Evolutionary conservation across 2,329 filamentous ascomycete genomes (phyloP), one percentile per base, ranked within the genome.

Genomic region (Gremmenia infestans): DNA sequence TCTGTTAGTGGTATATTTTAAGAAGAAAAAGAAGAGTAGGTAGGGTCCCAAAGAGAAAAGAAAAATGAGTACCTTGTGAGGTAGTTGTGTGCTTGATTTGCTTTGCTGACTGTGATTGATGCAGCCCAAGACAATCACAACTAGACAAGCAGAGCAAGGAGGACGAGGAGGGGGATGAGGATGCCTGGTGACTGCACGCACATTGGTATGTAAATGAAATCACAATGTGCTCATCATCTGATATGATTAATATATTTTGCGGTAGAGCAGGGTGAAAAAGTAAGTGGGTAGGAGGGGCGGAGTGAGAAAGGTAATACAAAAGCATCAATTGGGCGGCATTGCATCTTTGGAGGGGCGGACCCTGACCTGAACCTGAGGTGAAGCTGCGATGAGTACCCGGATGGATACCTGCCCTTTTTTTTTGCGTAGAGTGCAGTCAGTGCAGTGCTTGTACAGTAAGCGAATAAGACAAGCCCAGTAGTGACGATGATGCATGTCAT

Each of bases 311-410:
- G 37, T 45, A 11, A 45, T 45, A 22, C 42, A 45, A 45, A 45
- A 8, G 5, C 48, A 37, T 32, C 39, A 19, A 45, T 23, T 32
- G 22, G 28, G 50, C 39, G 39, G 8, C 15, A 15, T 19, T 14
- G 25, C 35, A 17, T 23, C 49, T 51, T 47, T 36, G 36, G 48
- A 50, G 28, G 48, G 36, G 48, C 32, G 32, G 47, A 25, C 47
- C 28, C 35, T 19, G 19, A 19, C 28, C 35, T 19, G 19, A 19
- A 2, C 19, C 19, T 19, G 25, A 32, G 22, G 17, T 48, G 23
- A 22, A 47, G 23, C n/a, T 45, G 42, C n/a, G 17, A 48, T 50
- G 50, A 50, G 42, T 35, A 59, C 53, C 57, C 54, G 51, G 57
- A 53, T 55, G 53, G 57, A 17, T 59, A 56, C 50, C 22, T 28